phyloP scores from a whole-genome alignment of 805 yeast species.

The Naumovozyma castellii region DNA sequence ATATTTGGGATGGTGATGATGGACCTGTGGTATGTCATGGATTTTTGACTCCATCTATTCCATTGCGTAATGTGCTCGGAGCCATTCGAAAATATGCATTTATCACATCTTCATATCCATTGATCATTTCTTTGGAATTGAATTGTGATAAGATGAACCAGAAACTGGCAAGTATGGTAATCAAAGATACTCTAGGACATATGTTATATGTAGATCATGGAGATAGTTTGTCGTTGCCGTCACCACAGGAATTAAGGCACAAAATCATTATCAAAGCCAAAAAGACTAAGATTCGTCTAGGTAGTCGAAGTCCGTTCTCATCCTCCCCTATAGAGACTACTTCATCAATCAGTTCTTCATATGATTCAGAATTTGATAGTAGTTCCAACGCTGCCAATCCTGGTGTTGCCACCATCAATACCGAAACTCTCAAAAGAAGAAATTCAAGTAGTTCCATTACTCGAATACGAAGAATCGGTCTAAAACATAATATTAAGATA shows the following conservation, averaged over 20 bases:
- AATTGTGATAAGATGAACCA: slow-evolving; percentile 70
- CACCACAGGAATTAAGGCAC: slow-evolving; percentile 65
- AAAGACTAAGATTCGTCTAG: slow-evolving; percentile 29
- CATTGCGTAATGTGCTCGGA: slow-evolving; percentile 56
- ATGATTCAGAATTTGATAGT: slow-evolving; percentile 24
- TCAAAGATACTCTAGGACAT: slow-evolving; percentile 53
- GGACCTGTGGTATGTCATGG: slow-evolving; percentile 93
- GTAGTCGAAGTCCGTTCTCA: slow-evolving; percentile 6
- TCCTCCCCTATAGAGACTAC: slow-evolving; percentile 14
- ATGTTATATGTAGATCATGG: slow-evolving; percentile 33
- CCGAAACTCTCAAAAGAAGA: not conserved
- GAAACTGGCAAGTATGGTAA: slow-evolving; percentile 39
- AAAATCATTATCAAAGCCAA: slow-evolving; percentile 73
- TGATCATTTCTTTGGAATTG: slow-evolving; percentile 77
- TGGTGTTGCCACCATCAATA: not conserved
- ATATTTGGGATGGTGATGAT: slow-evolving; percentile 79
- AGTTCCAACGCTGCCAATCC: slow-evolving; percentile 6
- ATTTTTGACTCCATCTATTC: slow-evolving; percentile 67
- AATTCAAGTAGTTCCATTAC: slow-evolving; percentile 4
- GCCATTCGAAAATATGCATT: slow-evolving; percentile 81
- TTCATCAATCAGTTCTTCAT: slow-evolving; percentile 30
- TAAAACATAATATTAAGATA: slow-evolving; percentile 19
- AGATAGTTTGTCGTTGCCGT: slow-evolving; percentile 40
- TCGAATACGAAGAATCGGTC: slow-evolving; percentile 28
- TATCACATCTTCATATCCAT: slow-evolving; percentile 75